phyloP scores from a whole-genome alignment of 179 eudicot species.

The Amaranthus tricolor region DNA sequence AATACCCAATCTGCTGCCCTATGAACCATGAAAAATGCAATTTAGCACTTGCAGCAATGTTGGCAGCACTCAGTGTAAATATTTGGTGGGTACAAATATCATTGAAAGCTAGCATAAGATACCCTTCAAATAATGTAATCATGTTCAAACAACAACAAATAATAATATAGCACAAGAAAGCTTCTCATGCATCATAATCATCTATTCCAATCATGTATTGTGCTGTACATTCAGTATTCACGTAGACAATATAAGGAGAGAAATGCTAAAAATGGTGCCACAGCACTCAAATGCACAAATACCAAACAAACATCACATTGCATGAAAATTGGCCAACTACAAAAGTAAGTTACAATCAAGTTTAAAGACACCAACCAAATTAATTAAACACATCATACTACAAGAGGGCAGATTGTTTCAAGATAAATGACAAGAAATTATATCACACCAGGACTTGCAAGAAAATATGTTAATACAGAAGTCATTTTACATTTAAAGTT shows the following conservation, averaged over 20 bases:
- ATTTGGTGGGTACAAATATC: not conserved
- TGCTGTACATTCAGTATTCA: not conserved
- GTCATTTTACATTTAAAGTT: not conserved
- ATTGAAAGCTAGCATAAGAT: not conserved
- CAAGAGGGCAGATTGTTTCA: not conserved
- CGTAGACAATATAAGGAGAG: not conserved
- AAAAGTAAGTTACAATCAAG: not conserved
- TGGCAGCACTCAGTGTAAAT: not conserved
- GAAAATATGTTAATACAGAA: not conserved
- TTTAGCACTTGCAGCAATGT: no score
- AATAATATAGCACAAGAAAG: not conserved
- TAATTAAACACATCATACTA: not conserved
- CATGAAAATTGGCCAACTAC: not conserved
- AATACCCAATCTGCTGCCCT: conserved; percentile 96
- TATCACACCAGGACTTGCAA: not conserved
- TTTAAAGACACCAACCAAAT: not conserved
- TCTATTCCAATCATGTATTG: not conserved
- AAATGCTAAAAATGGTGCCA: conserved; percentile 3
- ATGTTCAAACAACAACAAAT: not conserved
- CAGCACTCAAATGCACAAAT: not conserved
- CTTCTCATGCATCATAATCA: not conserved
- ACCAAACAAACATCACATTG: not conserved
- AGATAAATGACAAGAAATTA: not conserved
- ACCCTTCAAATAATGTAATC: not conserved
- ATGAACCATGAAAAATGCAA: conserved; percentile 22